Percentiles rank a stretch among this genome's conserved stretches.
Conservation (phyloP, 108 stramenopile genomes). For the Schizochytrium sp. region DNA sequence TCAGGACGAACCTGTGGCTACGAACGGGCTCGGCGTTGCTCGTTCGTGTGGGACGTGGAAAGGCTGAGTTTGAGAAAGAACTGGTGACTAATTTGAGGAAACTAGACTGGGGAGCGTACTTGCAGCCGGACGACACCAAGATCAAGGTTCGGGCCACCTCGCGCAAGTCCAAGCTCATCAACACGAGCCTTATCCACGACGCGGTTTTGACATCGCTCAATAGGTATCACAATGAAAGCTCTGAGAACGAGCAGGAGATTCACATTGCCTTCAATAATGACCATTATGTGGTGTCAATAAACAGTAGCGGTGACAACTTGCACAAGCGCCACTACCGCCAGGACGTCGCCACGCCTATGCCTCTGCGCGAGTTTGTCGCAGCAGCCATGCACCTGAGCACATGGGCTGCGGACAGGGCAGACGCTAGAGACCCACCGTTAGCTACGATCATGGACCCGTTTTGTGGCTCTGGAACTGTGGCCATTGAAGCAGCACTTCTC, state of each 20-base stretch:
- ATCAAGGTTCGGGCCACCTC: neutral
- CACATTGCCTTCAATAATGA: neutral
- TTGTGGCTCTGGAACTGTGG: conserved; percentile 32
- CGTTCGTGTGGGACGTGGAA: conserved; percentile 1
- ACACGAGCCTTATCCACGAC: neutral
- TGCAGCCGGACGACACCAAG: conserved; percentile 11
- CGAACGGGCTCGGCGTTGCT: neutral
- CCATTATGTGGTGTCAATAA: neutral
- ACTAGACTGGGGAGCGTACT: neutral
- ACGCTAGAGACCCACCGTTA: neutral
- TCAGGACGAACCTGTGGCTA: conserved; percentile 18
- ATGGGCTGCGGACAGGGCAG: neutral
- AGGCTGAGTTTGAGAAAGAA: neutral
- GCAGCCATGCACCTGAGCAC: neutral
- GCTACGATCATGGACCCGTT: conserved; percentile 32
- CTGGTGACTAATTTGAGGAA: neutral
- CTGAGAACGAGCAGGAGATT: conserved; percentile 1
- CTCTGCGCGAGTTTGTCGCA: conserved; percentile 3
- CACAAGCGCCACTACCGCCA: conserved; percentile 56
- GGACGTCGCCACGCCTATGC: conserved; percentile 8
- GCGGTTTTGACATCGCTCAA: neutral
- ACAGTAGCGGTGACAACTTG: conserved; percentile 36
- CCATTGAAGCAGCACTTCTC: conserved; percentile 37
- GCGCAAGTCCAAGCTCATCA: neutral
- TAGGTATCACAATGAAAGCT: neutral